These are phyloP conservation scores for Solanum chiquidenum DNA, from an alignment of 257 asterid genomes.

Conservation along the genomic window DNA sequence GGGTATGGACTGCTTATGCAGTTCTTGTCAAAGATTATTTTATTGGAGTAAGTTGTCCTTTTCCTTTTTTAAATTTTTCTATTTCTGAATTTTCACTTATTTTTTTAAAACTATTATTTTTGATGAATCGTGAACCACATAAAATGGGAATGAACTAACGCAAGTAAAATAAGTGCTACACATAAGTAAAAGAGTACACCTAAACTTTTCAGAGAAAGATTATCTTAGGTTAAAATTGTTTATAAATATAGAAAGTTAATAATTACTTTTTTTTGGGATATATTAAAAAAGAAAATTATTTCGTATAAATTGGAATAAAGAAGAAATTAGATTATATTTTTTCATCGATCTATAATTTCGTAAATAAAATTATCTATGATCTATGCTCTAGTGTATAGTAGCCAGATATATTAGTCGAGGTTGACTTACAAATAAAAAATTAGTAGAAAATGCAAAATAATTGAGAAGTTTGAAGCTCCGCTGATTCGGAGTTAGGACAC, in stretches of 20 bases:
- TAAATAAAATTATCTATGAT: background rate
- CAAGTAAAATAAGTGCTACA: background rate
- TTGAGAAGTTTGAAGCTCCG: background rate
- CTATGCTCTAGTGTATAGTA: background rate
- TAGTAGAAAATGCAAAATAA: background rate
- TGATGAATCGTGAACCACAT: background rate
- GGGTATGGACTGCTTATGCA: conserved; percentile 48
- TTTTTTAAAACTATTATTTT: background rate
- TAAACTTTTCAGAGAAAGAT: background rate
- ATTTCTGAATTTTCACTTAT: background rate
- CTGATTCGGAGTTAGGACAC: background rate
- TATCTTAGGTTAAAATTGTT: background rate
- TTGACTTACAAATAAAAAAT: too few relatives aligned
- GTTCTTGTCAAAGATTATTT: conserved; percentile 37
- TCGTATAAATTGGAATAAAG: background rate
- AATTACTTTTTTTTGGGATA: background rate
- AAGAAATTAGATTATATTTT: background rate
- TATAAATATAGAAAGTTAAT: background rate
- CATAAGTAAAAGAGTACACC: background rate
- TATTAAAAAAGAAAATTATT: background rate
- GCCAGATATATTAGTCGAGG: background rate
- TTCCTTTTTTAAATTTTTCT: too few relatives aligned
- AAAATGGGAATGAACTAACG: background rate
- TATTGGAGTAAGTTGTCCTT: conserved; percentile 33
- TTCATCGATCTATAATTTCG: background rate